Base-by-base conservation (phyloP, 208 protist species). In the Acanthamoeba lenticulata region DNA sequence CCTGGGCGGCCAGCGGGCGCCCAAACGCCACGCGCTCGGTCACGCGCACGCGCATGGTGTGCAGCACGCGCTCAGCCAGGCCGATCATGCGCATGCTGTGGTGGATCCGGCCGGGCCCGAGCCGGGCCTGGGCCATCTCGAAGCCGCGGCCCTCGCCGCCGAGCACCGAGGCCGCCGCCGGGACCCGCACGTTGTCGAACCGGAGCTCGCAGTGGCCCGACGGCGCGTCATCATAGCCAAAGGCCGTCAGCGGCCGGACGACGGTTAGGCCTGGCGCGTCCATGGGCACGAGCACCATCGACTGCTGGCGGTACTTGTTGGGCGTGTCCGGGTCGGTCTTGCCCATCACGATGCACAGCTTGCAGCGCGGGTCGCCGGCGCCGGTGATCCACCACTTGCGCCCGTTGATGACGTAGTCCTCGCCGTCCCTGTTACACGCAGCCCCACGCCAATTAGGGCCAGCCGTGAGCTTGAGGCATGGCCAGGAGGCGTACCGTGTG, bases 31-130 rank as follows among this genome's bases (percentile, higher is more conserved):
- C 88, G 36, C 96, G 83, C 17, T 38, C 17, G 11, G 40, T n/a
- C 19, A 96, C 95, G n/a, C 96, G 94, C 27, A 90, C 45, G 21
- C 95, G 45, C 95, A 98, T 97, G 36, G 88, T 60, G 7, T 96
- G 94, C 15, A 98, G 81, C 5, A 90, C 57, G 19, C 96, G 92
- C 92, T 98, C 98, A 7, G 96, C 96, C 74, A 85, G 42, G 11
- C 88, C 98, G 24, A 94, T 40, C 38, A 74, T 74, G 4, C 98
- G 95, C 98, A 98, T 98, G 94, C 98, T 98, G 94, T 98, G 98
- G 81, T 98, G 98, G 42, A 98, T 98, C n/a, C 98, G 94, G 0
- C 98, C 98, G 9, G 98, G 97, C 27, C 97, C 97, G 7, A 98
- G 94, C 1, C 97, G 88, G 5, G 91, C 97, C 79, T 98, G 97